These are phyloP conservation scores for Nidula microcarpa DNA, from an alignment of 768 basidiomycete genomes.

Conservation along the genomic window DNA sequence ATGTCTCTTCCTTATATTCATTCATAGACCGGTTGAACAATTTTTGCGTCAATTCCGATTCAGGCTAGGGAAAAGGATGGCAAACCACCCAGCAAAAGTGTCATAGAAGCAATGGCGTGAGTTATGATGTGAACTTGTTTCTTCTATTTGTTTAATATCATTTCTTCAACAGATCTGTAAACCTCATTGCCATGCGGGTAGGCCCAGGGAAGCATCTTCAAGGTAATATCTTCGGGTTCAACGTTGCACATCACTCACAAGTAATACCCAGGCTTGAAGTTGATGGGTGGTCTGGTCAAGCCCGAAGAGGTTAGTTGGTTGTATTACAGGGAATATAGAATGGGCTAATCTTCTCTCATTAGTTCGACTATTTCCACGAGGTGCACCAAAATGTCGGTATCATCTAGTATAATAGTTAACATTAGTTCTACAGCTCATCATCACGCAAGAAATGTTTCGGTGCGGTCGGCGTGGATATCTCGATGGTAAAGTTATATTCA, in stretches of 20 bases:
- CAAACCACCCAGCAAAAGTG: constrained; percentile 76
- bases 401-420: neutral
- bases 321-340: constrained; percentile 1
- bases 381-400: constrained; percentile 16
- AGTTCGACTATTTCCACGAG: constrained; percentile 88
- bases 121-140: constrained; percentile 33
- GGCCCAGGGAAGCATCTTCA: constrained; percentile 91
- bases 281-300: constrained; percentile 78
- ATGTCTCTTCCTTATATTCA: constrained; percentile 5
- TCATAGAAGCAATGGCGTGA: constrained; percentile 75
- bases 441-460: constrained; percentile 77
- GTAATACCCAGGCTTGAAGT: constrained; percentile 43
- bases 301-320: constrained; percentile 63
- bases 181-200: constrained; percentile 88
- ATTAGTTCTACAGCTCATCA: constrained; percentile 47
- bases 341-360: neutral
- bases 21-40: neutral
- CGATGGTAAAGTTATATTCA: constrained; percentile 46
- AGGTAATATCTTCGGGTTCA: constrained; percentile 13
- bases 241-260: neutral
- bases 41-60: constrained; percentile 4
- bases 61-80: constrained; percentile 82
- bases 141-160: constrained; percentile 52
- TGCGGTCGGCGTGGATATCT: constrained; percentile 73
- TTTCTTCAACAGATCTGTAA: constrained; percentile 38